phyloP scores from a whole-genome alignment of 116 monocot genomes.

The Posidonia oceanica region DNA sequence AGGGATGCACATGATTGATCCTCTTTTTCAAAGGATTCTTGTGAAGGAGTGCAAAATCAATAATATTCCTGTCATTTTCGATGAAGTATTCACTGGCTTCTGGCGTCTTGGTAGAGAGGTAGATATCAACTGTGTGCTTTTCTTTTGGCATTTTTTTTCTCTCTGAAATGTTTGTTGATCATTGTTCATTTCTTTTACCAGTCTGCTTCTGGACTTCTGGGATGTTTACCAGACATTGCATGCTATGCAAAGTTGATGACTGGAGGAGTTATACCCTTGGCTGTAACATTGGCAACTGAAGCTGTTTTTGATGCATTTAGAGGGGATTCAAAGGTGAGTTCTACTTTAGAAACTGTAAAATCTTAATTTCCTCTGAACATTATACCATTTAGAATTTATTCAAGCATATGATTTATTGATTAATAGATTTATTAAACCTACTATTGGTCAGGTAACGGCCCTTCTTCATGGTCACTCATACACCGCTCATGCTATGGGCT shows the following conservation, averaged over 20 bases:
- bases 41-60: slow-evolving; percentile 45
- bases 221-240: slow-evolving; percentile 74
- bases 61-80: slow-evolving; percentile 87
- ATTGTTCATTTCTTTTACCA: slow-evolving; percentile 18
- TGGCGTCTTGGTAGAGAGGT: slow-evolving; percentile 97
- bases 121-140: not conserved
- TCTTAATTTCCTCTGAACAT: not conserved
- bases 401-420: not conserved
- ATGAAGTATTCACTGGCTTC: slow-evolving; percentile 97
- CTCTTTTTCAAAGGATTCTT: slow-evolving; percentile 87
- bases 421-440: not conserved
- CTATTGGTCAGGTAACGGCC: slow-evolving; percentile 40
- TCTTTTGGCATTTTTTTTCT: not conserved
- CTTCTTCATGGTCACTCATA: slow-evolving; percentile 97
- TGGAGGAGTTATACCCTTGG: slow-evolving; percentile 87
- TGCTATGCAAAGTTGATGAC: slow-evolving; percentile 90
- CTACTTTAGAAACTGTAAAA: not conserved
- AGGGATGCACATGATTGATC: slow-evolving; percentile 98
- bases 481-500: slow-evolving; percentile 87
- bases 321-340: slow-evolving; percentile 72
- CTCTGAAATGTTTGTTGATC: not conserved
- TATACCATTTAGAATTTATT: not conserved
- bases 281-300: slow-evolving; percentile 84
- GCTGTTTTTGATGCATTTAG: slow-evolving; percentile 66
- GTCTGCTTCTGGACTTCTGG: slow-evolving; percentile 89